phyloP scores from a whole-genome alignment of 441 rosid species.

The Melastoma candidum region DNA sequence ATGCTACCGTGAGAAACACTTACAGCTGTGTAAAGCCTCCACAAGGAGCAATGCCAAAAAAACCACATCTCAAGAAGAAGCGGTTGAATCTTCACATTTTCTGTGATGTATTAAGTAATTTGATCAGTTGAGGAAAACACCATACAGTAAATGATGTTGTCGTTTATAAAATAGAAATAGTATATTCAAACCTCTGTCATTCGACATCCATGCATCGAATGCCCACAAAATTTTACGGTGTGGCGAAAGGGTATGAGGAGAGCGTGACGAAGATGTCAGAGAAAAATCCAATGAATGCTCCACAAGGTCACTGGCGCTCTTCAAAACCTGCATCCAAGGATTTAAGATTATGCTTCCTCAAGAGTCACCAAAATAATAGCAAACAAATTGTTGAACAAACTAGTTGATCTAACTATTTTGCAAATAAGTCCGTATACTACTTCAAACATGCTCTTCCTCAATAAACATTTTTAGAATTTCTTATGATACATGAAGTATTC shows the following conservation, averaged over 20 bases:
- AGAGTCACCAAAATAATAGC: no score
- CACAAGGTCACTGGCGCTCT: conserved; percentile 32
- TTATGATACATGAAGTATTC: no score
- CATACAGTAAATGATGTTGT: background rate
- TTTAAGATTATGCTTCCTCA: background rate
- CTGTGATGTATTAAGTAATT: conserved; percentile 29
- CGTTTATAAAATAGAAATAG: background rate
- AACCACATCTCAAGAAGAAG: conserved; percentile 91
- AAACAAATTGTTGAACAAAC: no score
- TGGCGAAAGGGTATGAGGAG: conserved; percentile 74
- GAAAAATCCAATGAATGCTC: conserved; percentile 50
- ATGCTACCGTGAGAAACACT: background rate
- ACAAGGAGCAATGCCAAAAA: conserved; percentile 84
- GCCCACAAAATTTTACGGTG: conserved; percentile 80
- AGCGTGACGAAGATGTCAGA: conserved; percentile 50
- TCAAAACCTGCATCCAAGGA: conserved; percentile 36
- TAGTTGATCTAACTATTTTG: no score
- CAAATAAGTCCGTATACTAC: no score
- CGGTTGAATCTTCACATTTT: conserved; percentile 43
- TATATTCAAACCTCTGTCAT: conserved; percentile 36
- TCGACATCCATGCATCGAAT: conserved; percentile 64
- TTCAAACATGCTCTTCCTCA: no score
- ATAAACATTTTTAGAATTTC: no score
- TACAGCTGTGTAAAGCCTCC: conserved; percentile 65
- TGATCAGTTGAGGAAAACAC: no score